Base-by-base conservation (phyloP, 257 asterid genomes). In the Solanum clarkiae region DNA sequence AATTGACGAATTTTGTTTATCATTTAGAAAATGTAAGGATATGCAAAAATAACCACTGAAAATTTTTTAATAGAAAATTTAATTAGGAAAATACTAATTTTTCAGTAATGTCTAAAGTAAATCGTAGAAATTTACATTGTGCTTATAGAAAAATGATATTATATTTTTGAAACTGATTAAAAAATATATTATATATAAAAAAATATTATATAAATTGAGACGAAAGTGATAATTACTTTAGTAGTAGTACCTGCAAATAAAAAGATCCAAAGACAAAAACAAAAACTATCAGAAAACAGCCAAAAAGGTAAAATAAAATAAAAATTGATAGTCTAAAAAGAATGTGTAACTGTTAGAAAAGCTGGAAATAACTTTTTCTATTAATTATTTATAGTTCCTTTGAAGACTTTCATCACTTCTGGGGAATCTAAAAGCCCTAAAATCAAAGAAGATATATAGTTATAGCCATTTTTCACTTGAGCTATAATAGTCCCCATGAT, bases 181-280 rank as follows among this genome's bases (percentile, higher is more conserved):
- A 12, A 62, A 60, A 60, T 22, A 11, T 62, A 11, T 22, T 4
- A 47, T 2, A 5, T n/a, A 60, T n/a, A n/a, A n/a, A n/a, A 60
- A 60, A 62, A 11, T 62, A 11, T 22, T 4, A 47, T 2, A 5
- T n/a, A 60, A 60, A 59, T n/a, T 60, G 32, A 2, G 32, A 60
- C 18, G 11, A 22, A 60, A 10, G 13, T 1, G 24, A 32, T 66
- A 65, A 1, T 68, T 68, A 16, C 45, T 68, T 62, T 22, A 32
- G 24, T 17, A 17, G 29, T 75, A 77, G 63, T 83, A 60, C 93
- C 82, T 91, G 88, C 91, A 90, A 70, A 18, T 70, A 40, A 70
- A 87, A 86, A 75, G 42, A 72, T 93, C 97, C 98, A 92, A 91
- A 86, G 86, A 90, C 82, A 90, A 85, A 90, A 92, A 89, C 89